A percentile compares a stretch with the other conserved stretches of the same genome.
Evolutionary conservation across 331 rosid species (phyloP).

Genomic region (Saraca asoca): DNA sequence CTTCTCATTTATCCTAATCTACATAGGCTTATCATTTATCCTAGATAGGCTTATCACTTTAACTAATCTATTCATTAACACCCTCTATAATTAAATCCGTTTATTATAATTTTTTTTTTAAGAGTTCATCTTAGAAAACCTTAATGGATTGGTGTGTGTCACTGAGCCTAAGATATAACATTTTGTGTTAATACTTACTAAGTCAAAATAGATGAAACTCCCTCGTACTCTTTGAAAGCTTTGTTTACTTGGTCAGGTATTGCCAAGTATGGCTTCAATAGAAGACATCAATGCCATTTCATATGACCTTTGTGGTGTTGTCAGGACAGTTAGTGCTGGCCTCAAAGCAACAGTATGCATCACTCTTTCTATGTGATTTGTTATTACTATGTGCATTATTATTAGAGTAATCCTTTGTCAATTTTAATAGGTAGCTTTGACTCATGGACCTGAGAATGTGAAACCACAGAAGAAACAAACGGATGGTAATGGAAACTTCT

Average conservation of each 20-base stretch:
- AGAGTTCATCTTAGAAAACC: too few species aligned
- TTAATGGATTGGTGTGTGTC: too few species aligned
- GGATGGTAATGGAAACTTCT: slow-evolving; percentile 82
- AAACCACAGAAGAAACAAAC: slow-evolving; percentile 85
- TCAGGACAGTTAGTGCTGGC: slow-evolving; percentile 67
- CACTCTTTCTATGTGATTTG: slow-evolving; percentile 16
- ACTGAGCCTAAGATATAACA: not conserved
- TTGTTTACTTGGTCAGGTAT: slow-evolving; percentile 59
- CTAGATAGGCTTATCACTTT: too few species aligned
- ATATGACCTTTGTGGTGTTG: slow-evolving; percentile 85
- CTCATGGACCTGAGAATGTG: slow-evolving; percentile 95
- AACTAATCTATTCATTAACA: too few species aligned
- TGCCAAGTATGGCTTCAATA: slow-evolving; percentile 95
- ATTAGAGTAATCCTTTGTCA: slow-evolving; percentile 18
- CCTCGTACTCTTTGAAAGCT: slow-evolving; percentile 27
- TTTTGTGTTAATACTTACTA: slow-evolving; percentile 24
- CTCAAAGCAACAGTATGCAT: slow-evolving; percentile 74
- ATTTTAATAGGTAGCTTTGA: slow-evolving; percentile 81
- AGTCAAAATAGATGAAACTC: slow-evolving; percentile 26
- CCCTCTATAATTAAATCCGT: too few species aligned
- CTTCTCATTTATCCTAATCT: too few species aligned
- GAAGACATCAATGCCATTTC: slow-evolving; percentile 79
- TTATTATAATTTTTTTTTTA: too few species aligned
- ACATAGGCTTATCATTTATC: too few species aligned
- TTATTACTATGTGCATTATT: slow-evolving; percentile 25